Percentiles rank a stretch among this genome's conserved stretches.
Conservation (phyloP, 2,329 filamentous ascomycete species). For the Ophiobolus disseminans region DNA sequence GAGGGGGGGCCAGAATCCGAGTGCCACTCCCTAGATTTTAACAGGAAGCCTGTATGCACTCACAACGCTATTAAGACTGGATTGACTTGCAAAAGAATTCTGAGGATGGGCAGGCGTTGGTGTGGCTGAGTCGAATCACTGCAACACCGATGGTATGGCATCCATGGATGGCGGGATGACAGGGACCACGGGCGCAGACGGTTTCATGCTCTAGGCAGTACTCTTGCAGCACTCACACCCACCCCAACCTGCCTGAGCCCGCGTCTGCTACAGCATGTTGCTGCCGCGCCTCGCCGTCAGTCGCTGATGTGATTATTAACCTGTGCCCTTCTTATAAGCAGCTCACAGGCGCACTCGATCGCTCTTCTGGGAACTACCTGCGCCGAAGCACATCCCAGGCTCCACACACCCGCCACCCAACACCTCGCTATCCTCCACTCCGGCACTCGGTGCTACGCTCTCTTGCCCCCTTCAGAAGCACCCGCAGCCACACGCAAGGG, state of each 20-base stretch:
- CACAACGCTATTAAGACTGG: too few relatives aligned
- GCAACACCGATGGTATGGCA: too few relatives aligned
- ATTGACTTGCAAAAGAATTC: too few relatives aligned
- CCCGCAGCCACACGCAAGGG: conserved; percentile 46
- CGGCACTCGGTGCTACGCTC: conserved; percentile 41
- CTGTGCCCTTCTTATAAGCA: conserved; percentile 26
- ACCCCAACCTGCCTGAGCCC: conserved; percentile 15
- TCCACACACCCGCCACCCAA: conserved; percentile 25
- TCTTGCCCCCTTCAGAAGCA: conserved; percentile 41
- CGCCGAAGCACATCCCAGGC: conserved; percentile 21
- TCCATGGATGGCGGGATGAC: too few relatives aligned
- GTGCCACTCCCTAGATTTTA: too few relatives aligned
- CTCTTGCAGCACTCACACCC: conserved; percentile 26
- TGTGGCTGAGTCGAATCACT: too few relatives aligned
- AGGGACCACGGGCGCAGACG: too few relatives aligned
- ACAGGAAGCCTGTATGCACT: too few relatives aligned
- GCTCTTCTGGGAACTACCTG: conserved; percentile 24
- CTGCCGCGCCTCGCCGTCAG: conserved; percentile 14
- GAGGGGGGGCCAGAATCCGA: too few relatives aligned
- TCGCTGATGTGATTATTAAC: conserved; percentile 38
- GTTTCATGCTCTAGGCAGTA: not conserved
- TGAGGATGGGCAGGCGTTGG: too few relatives aligned
- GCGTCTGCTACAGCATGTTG: conserved; percentile 20
- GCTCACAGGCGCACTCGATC: conserved; percentile 25
- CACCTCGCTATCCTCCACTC: conserved; percentile 11